Evolutionary conservation across 2,329 filamentous ascomycete species (phyloP), one percentile per base, ranked within the genome.

Genomic region (Cytospora leucostoma): DNA sequence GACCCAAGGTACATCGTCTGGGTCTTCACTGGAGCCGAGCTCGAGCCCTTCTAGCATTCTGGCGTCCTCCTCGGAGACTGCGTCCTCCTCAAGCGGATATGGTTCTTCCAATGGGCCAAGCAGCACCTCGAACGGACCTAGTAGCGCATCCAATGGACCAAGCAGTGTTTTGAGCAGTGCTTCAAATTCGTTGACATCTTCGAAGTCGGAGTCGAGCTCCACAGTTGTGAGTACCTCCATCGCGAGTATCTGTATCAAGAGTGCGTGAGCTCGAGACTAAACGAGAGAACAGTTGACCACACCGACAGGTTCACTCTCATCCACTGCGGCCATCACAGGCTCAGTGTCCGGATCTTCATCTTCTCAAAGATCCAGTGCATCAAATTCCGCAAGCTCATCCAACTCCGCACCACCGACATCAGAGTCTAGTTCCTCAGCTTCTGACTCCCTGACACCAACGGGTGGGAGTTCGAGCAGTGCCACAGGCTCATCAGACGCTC

Each of bases 181-280:
- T n/a, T 58, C 63, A 19, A 58, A n/a, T n/a, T 47, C 49, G 21
- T 49, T 59, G 5, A 58, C 61, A 13, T 7, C 6, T 27, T 17
- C 56, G 8, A 19, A 17, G 10, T 55, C 56, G n/a, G 40, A 33
- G 21, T n/a, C 56, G 21, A 55, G 54, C 27, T 58, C 59, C 11
- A 51, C 33, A 21, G 12, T 56, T 17, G 63, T 65, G 47, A 63
- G 63, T 56, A 33, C 2, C 12, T 12, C 15, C 19, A 17, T 11
- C 27, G 12, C 34, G 11, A 21, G 15, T 2, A 4, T 6, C 19
- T 12, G 3, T 6, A 32, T 55, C 15, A n/a, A 6, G 13, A 19
- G 10, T 49, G 27, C 6, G 4, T 12, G 49, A 38, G 15, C 17
- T 15, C 7, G 10, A 27, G 15, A 47, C 63, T 59, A 35, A 56